Percentiles rank a stretch among this genome's conserved stretches.
Evolutionary conservation across 495 filamentous ascomycete genomes (phyloP).

Genomic region (Penicillium cinerascens): DNA sequence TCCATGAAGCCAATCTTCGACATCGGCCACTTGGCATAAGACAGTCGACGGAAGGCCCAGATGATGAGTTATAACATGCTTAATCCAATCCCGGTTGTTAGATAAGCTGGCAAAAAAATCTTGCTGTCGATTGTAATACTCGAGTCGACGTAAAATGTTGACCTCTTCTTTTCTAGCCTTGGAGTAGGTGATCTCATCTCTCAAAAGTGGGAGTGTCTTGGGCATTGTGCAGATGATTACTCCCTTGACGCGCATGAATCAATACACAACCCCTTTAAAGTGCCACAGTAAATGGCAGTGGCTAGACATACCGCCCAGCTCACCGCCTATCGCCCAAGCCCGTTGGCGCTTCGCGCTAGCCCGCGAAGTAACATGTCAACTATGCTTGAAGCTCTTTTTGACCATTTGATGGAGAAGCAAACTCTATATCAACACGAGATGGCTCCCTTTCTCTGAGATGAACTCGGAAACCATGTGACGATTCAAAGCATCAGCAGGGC

Average conservation of each 20-base stretch:
- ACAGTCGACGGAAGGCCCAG: slow-evolving; percentile 11
- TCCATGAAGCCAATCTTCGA: slow-evolving; percentile 31
- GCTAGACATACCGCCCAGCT: no score
- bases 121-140: slow-evolving; percentile 18
- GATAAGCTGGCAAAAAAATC: slow-evolving; percentile 18
- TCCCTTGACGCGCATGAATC: not conserved
- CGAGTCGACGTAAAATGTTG: slow-evolving; percentile 26
- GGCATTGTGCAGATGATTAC: not conserved
- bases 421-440: no score
- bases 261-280: no score
- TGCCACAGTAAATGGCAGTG: no score
- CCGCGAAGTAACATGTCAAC: no score
- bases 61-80: slow-evolving; percentile 16
- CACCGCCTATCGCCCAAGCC: no score
- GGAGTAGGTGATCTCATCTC: slow-evolving; percentile 18
- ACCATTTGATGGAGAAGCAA: no score
- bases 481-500: no score
- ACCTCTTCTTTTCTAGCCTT: slow-evolving; percentile 18
- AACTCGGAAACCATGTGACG: no score
- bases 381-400: no score
- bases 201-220: slow-evolving; percentile 2
- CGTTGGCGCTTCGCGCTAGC: no score
- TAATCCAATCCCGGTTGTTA: slow-evolving; percentile 11
- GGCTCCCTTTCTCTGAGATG: no score
- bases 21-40: slow-evolving; percentile 15